Percentiles rank a stretch among this genome's conserved stretches.
phyloP scores from a whole-genome alignment of 2,329 filamentous ascomycete genomes.

The Nemania abortiva region DNA sequence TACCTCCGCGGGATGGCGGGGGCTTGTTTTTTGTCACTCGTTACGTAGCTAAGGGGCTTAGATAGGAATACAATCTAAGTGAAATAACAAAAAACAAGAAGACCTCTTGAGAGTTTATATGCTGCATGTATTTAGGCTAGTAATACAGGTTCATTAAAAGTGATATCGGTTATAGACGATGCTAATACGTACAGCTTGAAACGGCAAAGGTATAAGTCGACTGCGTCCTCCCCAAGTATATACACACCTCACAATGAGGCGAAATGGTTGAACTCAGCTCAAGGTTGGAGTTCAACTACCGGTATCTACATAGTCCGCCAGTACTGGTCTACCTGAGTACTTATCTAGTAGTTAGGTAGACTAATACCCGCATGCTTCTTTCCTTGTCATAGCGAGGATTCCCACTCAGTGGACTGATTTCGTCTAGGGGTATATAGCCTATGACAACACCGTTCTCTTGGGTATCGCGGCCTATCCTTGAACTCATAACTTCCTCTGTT shows the following conservation, averaged over 20 bases:
- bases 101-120: not conserved
- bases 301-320: not conserved
- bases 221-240: not conserved
- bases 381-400: not conserved
- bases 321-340: not conserved
- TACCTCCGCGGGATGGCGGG: not conserved
- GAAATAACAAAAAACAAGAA: not conserved
- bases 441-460: not conserved
- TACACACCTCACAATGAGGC: not conserved
- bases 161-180: not conserved
- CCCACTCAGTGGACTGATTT: not conserved
- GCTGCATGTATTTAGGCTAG: not conserved
- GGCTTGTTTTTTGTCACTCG: slow-evolving; percentile 20
- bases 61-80: slow-evolving; percentile 24
- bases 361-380: not conserved
- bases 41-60: slow-evolving; percentile 24
- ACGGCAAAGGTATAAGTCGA: not conserved
- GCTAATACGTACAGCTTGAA: not conserved
- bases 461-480: not conserved
- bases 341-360: not conserved
- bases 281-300: not conserved
- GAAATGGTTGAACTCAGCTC: not conserved
- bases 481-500: not conserved
- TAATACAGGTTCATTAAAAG: not conserved
- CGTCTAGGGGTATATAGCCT: not conserved